Conservation (phyloP, 2,329 filamentous ascomycete species). For the Colletotrichum sp. region DNA sequence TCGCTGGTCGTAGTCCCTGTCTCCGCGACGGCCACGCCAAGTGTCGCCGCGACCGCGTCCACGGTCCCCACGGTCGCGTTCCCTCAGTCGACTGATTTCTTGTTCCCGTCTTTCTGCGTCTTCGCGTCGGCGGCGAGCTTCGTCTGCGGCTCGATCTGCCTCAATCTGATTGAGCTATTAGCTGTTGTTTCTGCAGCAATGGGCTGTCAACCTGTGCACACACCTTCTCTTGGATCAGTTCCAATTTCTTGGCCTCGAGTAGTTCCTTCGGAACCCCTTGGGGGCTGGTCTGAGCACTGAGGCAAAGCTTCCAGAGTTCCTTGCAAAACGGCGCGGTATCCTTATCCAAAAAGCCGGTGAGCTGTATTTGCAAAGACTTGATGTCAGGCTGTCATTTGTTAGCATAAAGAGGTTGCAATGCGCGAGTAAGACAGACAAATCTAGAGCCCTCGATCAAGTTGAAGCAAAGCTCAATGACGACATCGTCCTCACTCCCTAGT, state of each 20-base stretch:
- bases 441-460: conserved; percentile 75
- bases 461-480: conserved; percentile 86
- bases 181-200: background rate
- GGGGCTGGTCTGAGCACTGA: conserved; percentile 87
- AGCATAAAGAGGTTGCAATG: background rate
- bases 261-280: conserved; percentile 94
- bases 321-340: conserved; percentile 90
- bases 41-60: conserved; percentile 57
- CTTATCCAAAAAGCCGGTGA: conserved; percentile 94
- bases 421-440: conserved; percentile 63
- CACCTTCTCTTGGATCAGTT: conserved; percentile 95
- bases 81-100: conserved; percentile 71
- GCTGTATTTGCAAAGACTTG: conserved; percentile 91
- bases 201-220: background rate
- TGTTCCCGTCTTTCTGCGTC: conserved; percentile 74
- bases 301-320: conserved; percentile 87
- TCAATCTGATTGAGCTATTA: conserved; percentile 64
- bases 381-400: conserved; percentile 78
- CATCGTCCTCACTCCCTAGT: conserved; percentile 91
- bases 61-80: conserved; percentile 64
- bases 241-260: conserved; percentile 93
- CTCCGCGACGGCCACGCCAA: conserved; percentile 59
- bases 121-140: conserved; percentile 73
- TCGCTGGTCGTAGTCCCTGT: conserved; percentile 51
- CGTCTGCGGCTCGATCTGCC: conserved; percentile 81